Percentiles rank a stretch among this genome's conserved stretches.
Conservation (phyloP, 2,329 filamentous ascomycete genomes). For the Ciborinia camelliae region DNA sequence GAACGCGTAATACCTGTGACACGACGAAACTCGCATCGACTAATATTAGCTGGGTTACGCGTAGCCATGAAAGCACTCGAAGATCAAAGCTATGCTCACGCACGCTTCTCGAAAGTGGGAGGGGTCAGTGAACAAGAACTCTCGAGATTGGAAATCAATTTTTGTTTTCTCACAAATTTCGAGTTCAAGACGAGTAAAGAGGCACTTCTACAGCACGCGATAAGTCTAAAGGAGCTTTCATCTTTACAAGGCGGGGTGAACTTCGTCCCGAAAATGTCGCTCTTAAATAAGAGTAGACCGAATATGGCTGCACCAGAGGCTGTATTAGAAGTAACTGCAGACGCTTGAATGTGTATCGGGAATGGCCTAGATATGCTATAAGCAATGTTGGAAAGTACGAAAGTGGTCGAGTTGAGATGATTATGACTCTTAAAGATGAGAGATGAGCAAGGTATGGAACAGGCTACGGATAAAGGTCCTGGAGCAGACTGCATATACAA, state of each 20-base stretch:
- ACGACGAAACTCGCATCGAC: conserved; percentile 76
- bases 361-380: background rate
- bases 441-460: background rate
- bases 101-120: conserved; percentile 79
- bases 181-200: conserved; percentile 65
- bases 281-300: conserved; percentile 29
- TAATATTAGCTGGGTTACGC: conserved; percentile 77
- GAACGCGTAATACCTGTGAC: conserved; percentile 79
- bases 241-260: conserved; percentile 37
- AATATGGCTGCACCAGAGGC: conserved; percentile 29
- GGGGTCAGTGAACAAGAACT: conserved; percentile 82
- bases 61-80: conserved; percentile 96
- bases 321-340: conserved; percentile 31
- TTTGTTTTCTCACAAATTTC: conserved; percentile 83
- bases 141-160: conserved; percentile 81
- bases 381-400: background rate
- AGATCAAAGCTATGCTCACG: conserved; percentile 82
- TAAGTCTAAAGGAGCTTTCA: conserved; percentile 40
- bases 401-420: background rate
- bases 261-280: conserved; percentile 34
- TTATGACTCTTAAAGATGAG: background rate
- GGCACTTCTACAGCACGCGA: conserved; percentile 51
- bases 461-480: background rate
- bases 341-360: conserved; percentile 20
- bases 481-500: background rate